Base-by-base conservation (phyloP, 2,329 filamentous ascomycete species). In the Trichoderma sp. region DNA sequence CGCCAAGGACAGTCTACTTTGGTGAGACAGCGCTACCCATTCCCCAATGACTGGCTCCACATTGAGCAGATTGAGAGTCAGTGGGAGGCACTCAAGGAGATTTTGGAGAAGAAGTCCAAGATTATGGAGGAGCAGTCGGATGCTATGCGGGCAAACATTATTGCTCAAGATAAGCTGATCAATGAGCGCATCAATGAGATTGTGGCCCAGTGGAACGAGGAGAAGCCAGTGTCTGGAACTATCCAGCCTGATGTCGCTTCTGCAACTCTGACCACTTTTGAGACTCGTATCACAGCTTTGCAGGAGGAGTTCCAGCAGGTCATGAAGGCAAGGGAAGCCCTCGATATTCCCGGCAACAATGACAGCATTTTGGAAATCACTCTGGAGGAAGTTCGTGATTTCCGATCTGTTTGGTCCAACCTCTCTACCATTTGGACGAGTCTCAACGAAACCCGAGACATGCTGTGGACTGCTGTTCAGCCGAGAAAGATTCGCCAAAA, bases 341-440 rank as follows among this genome's bases (percentile, higher is more conserved):
- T 99, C 59, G 95, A 98, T 82, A 89, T 99, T 59, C 94, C 96
- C 4, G 90, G 93, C 3, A 93, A 91, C 73, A 88, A 93, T 0
- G 94, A 98, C 79, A 94, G 93, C 69, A 92, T 93, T n/a, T 90
- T 99, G 27, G 89, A 91, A n/a, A 90, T 93, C 31, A 93, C 98
- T 9, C 88, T 98, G 18, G 96, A 98, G 83, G 97, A 99, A 85
- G 95, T 99, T 3, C 95, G 97, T 77, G 97, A 99, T 84, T 99
- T 99, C 87, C 97, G 98, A 85, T 98, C 96, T 24, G 97, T 99
- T 11, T 99, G 97, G 97, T 94, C 96, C 38, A 96, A 94, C 66
- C 87, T 99, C 67, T 96, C 95, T 29, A 97, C 95, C 6, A 98
- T 99, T 77, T 99, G 97, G 97, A 94, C 94, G 83, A 98, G 94